Base-by-base conservation (phyloP, 768 basidiomycete species). In the Lactarius hatsudake region DNA sequence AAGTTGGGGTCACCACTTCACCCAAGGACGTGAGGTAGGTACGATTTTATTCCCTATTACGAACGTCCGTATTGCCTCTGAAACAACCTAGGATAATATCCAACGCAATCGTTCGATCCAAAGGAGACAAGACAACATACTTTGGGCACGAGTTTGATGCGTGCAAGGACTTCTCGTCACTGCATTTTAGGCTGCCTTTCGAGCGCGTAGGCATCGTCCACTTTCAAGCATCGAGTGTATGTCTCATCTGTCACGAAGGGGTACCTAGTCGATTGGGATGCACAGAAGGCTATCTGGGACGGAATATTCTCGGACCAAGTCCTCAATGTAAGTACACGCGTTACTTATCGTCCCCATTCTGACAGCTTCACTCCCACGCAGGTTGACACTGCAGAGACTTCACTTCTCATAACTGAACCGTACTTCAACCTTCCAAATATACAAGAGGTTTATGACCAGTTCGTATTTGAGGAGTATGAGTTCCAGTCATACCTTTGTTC, bases 401-500 rank as follows among this genome's bases (percentile, higher is more conserved):
- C 90, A 5, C 80, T 98, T 42, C 80, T 98, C 59, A 84, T 98
- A 64, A 97, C 96, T 6, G 96, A 98, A 78, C 94, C 96, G 6
- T 93, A 93, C 74, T 92, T 96, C 83, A 95, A 98, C 78, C 80
- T 96, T 10, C 91, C 93, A 30, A 94, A 93, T 74, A 85, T 97
- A 15, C 93, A 94, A 77, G 92, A 94, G 32, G 84, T 92, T 40
- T 95, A 96, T 73, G 96, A 98, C 75, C 94, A 98, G 77, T 91
- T 98, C 75, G 82, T 96, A 2, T 98, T 97, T 73, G 96, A 98
- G 75, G 94, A 98, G 78, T 98, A 95, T 79, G 95, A 96, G 72
- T 97, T 96, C 74, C 81, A 83, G 57, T 87, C 91, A 57, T 94
- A 92, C 75, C 82, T 85, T 73, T 85, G 94, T 34, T 87, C 87